Base-by-base conservation (phyloP, 2,329 filamentous ascomycete genomes). In the Ophiostoma quercus region DNA sequence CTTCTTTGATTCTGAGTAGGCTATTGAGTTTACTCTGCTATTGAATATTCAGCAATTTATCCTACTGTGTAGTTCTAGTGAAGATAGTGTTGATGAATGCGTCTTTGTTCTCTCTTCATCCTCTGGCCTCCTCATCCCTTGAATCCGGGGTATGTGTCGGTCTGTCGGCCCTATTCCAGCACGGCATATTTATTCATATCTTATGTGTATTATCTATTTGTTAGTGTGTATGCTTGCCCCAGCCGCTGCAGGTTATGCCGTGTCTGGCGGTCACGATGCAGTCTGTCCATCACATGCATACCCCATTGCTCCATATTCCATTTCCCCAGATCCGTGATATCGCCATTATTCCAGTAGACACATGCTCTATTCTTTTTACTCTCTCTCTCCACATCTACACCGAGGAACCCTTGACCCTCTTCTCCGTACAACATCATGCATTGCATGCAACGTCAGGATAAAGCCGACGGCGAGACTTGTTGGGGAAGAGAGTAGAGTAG, bases 241-340 rank as follows among this genome's bases (percentile, higher is more conserved):
- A 62, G 57, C 57, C 57, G 57, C 19, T 62, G 57, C 57, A 57
- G 12, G n/a, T 25, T 14, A 57, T 57, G 51, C 51, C 51, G 51
- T 57, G n/a, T 57, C 51, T 57, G 51, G 51, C 51, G 51, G 51
- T 62, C 57, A 62, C 57, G 57, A 62, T 62, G 32, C 47, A n/a
- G 9, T 25, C 9, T 57, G 25, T 4, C 57, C 57, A 32, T 62
- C 51, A 57, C 51, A 57, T 57, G 51, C 9, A 62, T 32, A 32
- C 57, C 14, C 57, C 51, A 57, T 22, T 22, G 3, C n/a, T 57
- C 57, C 57, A 62, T 62, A 62, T 32, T 32, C 57, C 57, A 32
- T 62, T 62, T 62, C 57, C 25, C 57, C 57, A 62, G 22, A 25
- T 57, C 57, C 25, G 22, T 62, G 25, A 25, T 57, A 57, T 57